phyloP scores from a whole-genome alignment of 2,329 filamentous ascomycete genomes.

The Trichoderma pleuroti region DNA sequence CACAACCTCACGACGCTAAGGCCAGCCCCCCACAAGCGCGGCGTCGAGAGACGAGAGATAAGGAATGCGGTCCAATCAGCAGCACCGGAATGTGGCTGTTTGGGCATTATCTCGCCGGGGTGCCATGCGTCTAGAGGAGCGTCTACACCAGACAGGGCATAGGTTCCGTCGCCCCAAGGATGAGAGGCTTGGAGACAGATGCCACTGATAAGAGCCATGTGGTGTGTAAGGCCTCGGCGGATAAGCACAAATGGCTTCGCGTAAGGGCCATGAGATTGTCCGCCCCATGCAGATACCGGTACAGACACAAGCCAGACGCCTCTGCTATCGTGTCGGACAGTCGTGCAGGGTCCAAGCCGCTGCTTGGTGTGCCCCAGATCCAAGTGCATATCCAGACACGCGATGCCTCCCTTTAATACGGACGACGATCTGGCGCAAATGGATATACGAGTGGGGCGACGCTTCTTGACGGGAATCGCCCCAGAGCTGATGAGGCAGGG shows the following conservation, averaged over 20 bases:
- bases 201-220: constrained; percentile 12
- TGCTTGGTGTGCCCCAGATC: background rate
- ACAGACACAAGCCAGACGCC: background rate
- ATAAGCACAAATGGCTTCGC: constrained; percentile 20
- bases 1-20: constrained; percentile 13
- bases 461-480: background rate
- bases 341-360: background rate
- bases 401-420: background rate
- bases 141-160: constrained; percentile 15
- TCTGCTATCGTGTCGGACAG: background rate
- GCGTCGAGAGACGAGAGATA: constrained; percentile 28
- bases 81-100: background rate
- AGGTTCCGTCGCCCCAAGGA: background rate
- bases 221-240: constrained; percentile 17
- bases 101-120: constrained; percentile 11
- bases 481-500: background rate
- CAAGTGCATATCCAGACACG: background rate
- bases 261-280: constrained; percentile 6
- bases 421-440: background rate
- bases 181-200: constrained; percentile 7
- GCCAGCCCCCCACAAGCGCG: constrained; percentile 17
- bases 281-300: background rate
- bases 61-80: constrained; percentile 29
- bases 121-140: constrained; percentile 14
- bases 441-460: background rate